phyloP scores from a whole-genome alignment of 2,329 filamentous ascomycete species.

The Diaporthe helianthi region DNA sequence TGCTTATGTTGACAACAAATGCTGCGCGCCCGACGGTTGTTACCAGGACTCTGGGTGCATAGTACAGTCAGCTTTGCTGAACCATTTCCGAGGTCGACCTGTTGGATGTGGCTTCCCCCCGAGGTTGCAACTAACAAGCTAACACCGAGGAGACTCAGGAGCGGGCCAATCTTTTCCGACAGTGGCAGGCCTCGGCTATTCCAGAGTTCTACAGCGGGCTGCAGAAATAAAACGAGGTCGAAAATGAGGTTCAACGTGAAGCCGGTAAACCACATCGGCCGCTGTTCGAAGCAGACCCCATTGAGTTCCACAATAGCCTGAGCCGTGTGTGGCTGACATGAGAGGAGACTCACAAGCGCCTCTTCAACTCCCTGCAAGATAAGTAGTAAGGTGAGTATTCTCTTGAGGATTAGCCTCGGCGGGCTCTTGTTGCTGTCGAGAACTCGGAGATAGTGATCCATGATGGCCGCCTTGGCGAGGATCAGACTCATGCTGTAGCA shows the following conservation, averaged over 20 bases:
- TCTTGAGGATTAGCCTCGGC: background rate
- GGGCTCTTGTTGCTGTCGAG: background rate
- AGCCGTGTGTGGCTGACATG: slow-evolving; percentile 4
- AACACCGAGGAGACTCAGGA: background rate
- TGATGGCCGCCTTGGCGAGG: slow-evolving; percentile 6
- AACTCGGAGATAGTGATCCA: slow-evolving; percentile 2
- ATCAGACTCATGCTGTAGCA: slow-evolving; percentile 22
- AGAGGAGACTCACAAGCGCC: background rate
- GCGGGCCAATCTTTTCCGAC: background rate
- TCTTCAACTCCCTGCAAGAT: slow-evolving; percentile 18
- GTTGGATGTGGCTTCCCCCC: background rate
- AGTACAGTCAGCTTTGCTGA: background rate
- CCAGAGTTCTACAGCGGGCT: background rate
- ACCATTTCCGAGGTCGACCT: background rate
- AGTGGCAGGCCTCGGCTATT: background rate
- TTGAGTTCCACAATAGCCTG: slow-evolving; percentile 1
- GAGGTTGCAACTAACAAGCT: background rate
- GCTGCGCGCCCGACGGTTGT: slow-evolving; percentile 12
- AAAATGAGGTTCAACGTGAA: slow-evolving; percentile 25
- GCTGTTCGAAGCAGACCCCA: slow-evolving; percentile 14
- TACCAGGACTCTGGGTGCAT: background rate
- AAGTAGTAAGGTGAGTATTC: background rate
- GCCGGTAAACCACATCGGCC: slow-evolving; percentile 27
- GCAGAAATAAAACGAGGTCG: background rate
- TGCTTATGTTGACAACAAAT: slow-evolving; percentile 1